Conservation (phyloP, 306 rosid species). For the Dalbergia cochinchinensis region DNA sequence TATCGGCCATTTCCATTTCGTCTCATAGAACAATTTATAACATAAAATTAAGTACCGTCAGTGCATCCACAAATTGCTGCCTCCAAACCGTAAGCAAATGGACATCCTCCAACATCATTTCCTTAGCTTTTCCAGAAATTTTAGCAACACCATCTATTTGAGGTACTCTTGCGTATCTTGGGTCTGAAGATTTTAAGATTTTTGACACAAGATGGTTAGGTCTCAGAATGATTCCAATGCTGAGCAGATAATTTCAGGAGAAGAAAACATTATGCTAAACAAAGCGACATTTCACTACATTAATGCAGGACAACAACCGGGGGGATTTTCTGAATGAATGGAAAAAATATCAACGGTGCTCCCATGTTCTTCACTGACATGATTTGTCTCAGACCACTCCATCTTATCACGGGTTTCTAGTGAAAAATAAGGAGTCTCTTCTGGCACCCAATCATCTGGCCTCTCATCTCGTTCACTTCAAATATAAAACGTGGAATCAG, state of each 20-base stretch:
- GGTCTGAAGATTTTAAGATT: constrained; percentile 56
- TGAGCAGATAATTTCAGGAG: constrained; percentile 30
- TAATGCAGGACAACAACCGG: constrained; percentile 56
- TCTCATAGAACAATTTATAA: constrained; percentile 20
- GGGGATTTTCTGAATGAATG: constrained; percentile 60
- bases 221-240: constrained; percentile 41
- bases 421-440: constrained; percentile 54
- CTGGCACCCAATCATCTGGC: constrained; percentile 96
- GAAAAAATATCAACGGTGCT: constrained; percentile 65
- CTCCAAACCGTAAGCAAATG: constrained; percentile 67
- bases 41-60: constrained; percentile 61
- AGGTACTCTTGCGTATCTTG: constrained; percentile 56
- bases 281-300: constrained; percentile 30
- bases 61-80: constrained; percentile 81
- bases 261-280: constrained; percentile 26
- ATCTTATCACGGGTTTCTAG: constrained; percentile 28
- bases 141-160: constrained; percentile 54
- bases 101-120: constrained; percentile 51
- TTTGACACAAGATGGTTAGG: background rate
- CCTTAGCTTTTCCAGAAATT: constrained; percentile 50
- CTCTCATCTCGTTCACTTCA: constrained; percentile 81
- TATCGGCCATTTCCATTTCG: constrained; percentile 35
- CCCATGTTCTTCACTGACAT: constrained; percentile 51
- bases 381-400: constrained; percentile 52
- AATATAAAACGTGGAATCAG: constrained; percentile 48